These are phyloP conservation scores for Extremus antarcticus DNA, from an alignment of 495 filamentous ascomycete genomes.

Conservation along the genomic window DNA sequence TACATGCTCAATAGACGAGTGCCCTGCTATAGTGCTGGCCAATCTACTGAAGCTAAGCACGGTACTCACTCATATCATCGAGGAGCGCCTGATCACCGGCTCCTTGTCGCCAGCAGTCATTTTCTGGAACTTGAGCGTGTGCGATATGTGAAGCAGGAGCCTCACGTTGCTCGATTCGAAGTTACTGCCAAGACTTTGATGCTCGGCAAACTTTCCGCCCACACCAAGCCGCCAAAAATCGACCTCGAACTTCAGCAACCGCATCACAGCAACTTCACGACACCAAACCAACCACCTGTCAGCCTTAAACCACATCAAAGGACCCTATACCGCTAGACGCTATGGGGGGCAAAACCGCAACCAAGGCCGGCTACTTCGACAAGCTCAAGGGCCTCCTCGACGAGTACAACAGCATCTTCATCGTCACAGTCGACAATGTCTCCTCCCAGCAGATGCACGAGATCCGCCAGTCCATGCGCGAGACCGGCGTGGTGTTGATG, in stretches of 20 bases:
- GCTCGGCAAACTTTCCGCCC: neutral
- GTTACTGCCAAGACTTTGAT: neutral
- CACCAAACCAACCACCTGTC: neutral
- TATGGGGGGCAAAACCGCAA: constrained; percentile 95
- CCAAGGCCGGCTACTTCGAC: constrained; percentile 98
- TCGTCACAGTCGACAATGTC: constrained; percentile 46
- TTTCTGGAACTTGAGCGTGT: no score
- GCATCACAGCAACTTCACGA: neutral
- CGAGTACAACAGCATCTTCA: constrained; percentile 91
- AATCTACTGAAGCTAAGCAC: no score
- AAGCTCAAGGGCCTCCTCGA: constrained; percentile 92
- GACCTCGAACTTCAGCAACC: neutral
- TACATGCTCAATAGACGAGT: no score
- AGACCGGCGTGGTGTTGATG: constrained; percentile 91
- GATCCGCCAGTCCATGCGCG: constrained; percentile 81
- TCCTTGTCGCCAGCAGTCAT: no score
- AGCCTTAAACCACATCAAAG: constrained; percentile 13
- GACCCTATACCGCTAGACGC: constrained; percentile 47
- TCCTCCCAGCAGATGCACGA: constrained; percentile 99
- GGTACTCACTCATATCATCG: no score
- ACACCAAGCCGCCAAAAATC: neutral
- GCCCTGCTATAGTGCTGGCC: no score
- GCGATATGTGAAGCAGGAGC: neutral
- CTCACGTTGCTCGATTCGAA: neutral
- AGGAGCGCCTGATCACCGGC: no score